A percentile compares a stretch with the other conserved stretches of the same genome.
These are phyloP conservation scores for Fusarium succisae DNA, from an alignment of 2,329 filamentous ascomycete species.

Conservation along the genomic window DNA sequence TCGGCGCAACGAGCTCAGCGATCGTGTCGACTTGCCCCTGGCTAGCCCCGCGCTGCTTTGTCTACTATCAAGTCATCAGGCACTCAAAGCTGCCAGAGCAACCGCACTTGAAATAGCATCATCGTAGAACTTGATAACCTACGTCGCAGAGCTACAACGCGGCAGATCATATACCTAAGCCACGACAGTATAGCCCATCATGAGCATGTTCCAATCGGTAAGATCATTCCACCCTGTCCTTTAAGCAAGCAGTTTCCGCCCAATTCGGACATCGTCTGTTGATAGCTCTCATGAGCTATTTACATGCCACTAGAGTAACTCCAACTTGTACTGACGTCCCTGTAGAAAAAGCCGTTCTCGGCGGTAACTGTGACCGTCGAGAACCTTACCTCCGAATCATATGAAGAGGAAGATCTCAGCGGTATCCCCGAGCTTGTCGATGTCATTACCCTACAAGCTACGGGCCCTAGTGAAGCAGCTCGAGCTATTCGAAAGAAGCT, in stretches of 20 bases:
- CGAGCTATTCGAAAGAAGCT: slow-evolving; percentile 96
- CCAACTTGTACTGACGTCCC: neutral
- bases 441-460: slow-evolving; percentile 87
- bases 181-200: neutral
- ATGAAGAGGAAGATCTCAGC: slow-evolving; percentile 89
- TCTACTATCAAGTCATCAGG: slow-evolving; percentile 12
- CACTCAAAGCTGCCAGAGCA: slow-evolving; percentile 8
- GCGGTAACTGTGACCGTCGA: slow-evolving; percentile 94
- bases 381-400: slow-evolving; percentile 86
- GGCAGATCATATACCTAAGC: no score
- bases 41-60: slow-evolving; percentile 3
- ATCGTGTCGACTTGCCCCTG: neutral
- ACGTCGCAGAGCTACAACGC: neutral
- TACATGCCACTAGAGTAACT: neutral
- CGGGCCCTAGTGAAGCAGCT: slow-evolving; percentile 88
- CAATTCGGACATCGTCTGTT: neutral
- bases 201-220: slow-evolving; percentile 47
- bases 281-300: slow-evolving; percentile 25
- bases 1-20: neutral
- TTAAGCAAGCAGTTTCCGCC: neutral
- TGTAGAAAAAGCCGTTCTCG: slow-evolving; percentile 80
- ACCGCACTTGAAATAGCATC: slow-evolving; percentile 30
- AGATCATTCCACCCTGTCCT: neutral
- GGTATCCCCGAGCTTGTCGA: slow-evolving; percentile 95
- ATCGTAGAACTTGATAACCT: neutral